These are phyloP conservation scores for Ilyonectria destructans DNA, from an alignment of 2,329 filamentous ascomycete genomes.

Conservation along the genomic window DNA sequence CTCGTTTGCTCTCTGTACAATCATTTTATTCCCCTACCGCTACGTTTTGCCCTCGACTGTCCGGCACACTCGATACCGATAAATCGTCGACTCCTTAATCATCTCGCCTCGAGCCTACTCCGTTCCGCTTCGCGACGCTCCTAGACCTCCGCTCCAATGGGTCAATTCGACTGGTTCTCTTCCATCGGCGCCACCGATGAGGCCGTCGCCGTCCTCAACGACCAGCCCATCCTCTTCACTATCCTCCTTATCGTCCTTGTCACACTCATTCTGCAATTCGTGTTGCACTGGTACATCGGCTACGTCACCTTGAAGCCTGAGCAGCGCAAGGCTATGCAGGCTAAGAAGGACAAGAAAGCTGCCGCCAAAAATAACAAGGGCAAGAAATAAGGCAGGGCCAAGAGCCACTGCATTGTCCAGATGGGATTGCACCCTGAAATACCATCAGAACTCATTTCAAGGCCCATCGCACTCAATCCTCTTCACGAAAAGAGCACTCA, in stretches of 20 bases:
- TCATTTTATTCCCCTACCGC: background rate
- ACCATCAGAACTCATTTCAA: background rate
- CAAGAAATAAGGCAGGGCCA: conserved; percentile 34
- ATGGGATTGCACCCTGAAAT: background rate
- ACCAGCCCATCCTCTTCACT: conserved; percentile 73
- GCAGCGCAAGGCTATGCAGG: conserved; percentile 70
- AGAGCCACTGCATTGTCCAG: background rate
- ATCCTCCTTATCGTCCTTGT: conserved; percentile 71
- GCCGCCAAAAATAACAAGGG: conserved; percentile 43
- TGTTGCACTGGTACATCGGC: conserved; percentile 73
- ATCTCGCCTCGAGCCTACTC: background rate
- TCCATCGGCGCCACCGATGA: conserved; percentile 72
- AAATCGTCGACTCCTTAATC: conserved; percentile 12
- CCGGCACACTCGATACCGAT: conserved; percentile 26
- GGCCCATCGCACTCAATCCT: background rate
- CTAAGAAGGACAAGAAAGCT: conserved; percentile 60
- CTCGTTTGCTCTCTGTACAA: conserved; percentile 25
- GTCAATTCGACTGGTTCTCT: conserved; percentile 71
- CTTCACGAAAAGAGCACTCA: background rate
- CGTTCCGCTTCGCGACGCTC: background rate
- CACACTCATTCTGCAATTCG: conserved; percentile 62
- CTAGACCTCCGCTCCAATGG: conserved; percentile 53
- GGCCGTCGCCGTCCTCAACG: conserved; percentile 73
- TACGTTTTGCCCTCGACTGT: conserved; percentile 22
- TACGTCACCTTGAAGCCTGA: conserved; percentile 74